Evolutionary conservation across 1,284 basidiomycete genomes (phyloP).

Genomic region (Rhodotorula sp.): DNA sequence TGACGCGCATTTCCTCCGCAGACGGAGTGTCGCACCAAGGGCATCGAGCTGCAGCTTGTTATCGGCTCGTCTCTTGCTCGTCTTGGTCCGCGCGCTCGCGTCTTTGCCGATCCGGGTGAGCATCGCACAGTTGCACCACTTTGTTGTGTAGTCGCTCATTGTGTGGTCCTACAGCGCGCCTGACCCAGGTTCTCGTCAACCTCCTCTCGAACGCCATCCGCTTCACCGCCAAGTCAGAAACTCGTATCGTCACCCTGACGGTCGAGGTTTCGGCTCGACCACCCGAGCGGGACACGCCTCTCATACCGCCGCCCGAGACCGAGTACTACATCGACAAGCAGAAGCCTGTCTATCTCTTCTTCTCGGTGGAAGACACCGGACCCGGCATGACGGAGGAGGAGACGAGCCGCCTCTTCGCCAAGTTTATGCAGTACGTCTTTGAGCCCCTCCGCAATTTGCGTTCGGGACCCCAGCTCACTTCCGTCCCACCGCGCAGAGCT

Average conservation of each 20-base stretch:
- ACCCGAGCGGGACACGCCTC: constrained; percentile 20
- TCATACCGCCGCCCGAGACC: constrained; percentile 28
- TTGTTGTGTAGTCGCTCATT: not conserved
- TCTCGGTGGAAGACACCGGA: constrained; percentile 34
- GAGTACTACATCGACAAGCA: constrained; percentile 28
- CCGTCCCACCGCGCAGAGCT: constrained; percentile 1
- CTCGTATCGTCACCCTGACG: constrained; percentile 28
- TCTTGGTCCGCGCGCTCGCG: constrained; percentile 28
- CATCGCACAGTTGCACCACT: not conserved
- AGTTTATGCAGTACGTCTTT: constrained; percentile 26
- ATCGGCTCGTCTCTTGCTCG: constrained; percentile 34
- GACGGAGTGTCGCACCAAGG: constrained; percentile 30
- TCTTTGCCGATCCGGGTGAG: constrained; percentile 31
- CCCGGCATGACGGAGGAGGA: constrained; percentile 38
- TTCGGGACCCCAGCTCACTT: not conserved
- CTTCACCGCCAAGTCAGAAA: constrained; percentile 32
- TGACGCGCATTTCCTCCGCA: not conserved
- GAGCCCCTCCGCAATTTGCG: too few relatives aligned
- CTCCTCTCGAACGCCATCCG: constrained; percentile 35
- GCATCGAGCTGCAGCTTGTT: constrained; percentile 32
- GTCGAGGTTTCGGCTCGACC: constrained; percentile 29
- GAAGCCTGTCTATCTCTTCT: constrained; percentile 35
- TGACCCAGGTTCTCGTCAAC: constrained; percentile 31
- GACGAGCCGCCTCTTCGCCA: constrained; percentile 24
- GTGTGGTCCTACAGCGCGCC: constrained; percentile 3